These are phyloP conservation scores for Hordeum pubiflorum DNA, from an alignment of 202 grass and related monocot species.

Conservation along the genomic window DNA sequence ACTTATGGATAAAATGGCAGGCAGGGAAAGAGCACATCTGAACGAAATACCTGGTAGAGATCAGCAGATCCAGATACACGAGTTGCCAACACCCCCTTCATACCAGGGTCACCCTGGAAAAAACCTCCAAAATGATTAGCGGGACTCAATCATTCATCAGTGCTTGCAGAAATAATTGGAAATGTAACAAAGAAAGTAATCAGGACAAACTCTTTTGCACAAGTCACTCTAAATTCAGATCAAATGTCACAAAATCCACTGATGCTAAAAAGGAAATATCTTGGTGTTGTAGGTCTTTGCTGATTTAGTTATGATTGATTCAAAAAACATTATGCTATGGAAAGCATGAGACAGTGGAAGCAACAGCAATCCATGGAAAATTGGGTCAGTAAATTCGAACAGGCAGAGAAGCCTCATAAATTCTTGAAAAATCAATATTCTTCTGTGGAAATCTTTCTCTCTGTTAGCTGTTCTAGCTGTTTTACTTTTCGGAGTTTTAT, in stretches of 20 bases:
- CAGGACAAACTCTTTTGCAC: background rate
- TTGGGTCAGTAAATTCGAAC: background rate
- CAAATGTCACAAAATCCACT: background rate
- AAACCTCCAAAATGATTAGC: conserved; percentile 23
- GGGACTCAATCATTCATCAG: background rate
- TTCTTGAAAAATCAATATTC: background rate
- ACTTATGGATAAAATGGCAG: background rate
- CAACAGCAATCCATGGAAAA: background rate
- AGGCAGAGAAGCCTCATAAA: background rate
- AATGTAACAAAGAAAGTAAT: background rate
- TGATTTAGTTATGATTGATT: background rate
- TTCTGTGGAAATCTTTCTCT: background rate
- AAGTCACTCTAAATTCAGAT: background rate
- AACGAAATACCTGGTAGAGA: conserved; percentile 68
- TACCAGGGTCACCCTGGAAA: conserved; percentile 65
- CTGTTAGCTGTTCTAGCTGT: background rate
- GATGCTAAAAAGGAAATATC: background rate
- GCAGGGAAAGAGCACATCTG: conserved; percentile 5
- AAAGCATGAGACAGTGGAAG: background rate
- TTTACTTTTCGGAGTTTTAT: background rate
- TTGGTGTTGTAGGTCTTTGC: background rate
- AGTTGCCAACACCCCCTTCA: conserved; percentile 89
- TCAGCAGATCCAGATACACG: conserved; percentile 95
- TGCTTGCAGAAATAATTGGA: conserved; percentile 10
- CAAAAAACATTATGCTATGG: background rate